Evolutionary conservation across 306 rosid genomes (phyloP).

Genomic region (Dalbergia cultrata): DNA sequence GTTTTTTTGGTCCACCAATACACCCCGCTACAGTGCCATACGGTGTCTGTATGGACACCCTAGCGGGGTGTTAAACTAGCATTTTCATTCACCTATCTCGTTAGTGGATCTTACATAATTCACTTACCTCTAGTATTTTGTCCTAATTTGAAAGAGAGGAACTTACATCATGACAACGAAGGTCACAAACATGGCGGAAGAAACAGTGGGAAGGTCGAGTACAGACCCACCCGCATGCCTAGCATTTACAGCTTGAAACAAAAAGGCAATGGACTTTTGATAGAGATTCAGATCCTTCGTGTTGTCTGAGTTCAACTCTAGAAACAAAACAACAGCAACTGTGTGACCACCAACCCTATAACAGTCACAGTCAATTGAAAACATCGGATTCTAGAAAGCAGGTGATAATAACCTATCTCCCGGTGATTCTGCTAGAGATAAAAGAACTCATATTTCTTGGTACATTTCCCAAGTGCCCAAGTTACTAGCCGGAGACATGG

Average conservation of each 20-base stretch:
- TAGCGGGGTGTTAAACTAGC: too few relatives aligned
- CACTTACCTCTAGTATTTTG: too few relatives aligned
- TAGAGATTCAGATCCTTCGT: slow-evolving; percentile 56
- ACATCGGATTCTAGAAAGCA: slow-evolving; percentile 45
- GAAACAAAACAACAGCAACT: slow-evolving; percentile 47
- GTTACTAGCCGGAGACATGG: slow-evolving; percentile 45
- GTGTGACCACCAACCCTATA: slow-evolving; percentile 44
- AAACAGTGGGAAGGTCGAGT: slow-evolving; percentile 55
- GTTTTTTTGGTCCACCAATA: too few relatives aligned
- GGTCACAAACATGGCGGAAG: slow-evolving; percentile 59
- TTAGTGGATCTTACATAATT: too few relatives aligned
- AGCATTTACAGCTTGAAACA: slow-evolving; percentile 52
- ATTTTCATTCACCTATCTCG: too few relatives aligned
- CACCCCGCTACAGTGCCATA: too few relatives aligned
- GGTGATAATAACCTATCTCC: slow-evolving; percentile 46
- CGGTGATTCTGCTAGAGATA: slow-evolving; percentile 44
- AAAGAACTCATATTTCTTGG: slow-evolving; percentile 45
- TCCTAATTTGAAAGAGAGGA: not conserved
- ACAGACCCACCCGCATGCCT: slow-evolving; percentile 61
- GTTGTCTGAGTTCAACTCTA: slow-evolving; percentile 63
- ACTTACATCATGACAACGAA: slow-evolving; percentile 62
- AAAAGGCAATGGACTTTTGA: slow-evolving; percentile 49
- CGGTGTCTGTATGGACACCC: too few relatives aligned
- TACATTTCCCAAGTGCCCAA: slow-evolving; percentile 47
- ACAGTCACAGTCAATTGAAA: slow-evolving; percentile 43